Base-by-base conservation (phyloP, 495 filamentous ascomycete species). In the Penicillium salamii region DNA sequence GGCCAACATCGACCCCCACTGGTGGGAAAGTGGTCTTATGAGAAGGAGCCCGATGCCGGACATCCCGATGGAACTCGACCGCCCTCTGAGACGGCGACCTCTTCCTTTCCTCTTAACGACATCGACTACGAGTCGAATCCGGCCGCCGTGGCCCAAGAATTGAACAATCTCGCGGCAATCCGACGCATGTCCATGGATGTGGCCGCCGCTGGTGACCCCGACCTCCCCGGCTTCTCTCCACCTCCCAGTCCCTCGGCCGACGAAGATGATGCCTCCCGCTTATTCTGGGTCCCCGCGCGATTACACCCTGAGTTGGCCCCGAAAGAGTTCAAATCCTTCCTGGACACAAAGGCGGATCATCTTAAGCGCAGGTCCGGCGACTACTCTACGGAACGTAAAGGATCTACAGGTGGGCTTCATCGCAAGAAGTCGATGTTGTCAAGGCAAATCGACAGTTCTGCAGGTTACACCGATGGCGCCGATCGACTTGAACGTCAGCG, bases 161-260 rank as follows among this genome's bases (percentile, higher is more conserved):
- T 97, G 37, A 95, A 86, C 68, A 99, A 97, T 62, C 70, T 99
- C 42, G 91, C 96, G 59, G 93, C 95, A 11, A 81, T 99, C 49
- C 84, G 93, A 52, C 86, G 93, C 48, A 92, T 99, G 89, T 97
- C 93, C 13, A 97, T 99, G 95, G 91, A 97, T 68, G 93, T 95
- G 12, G 87, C 88, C 45, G 88, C 86, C 33, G 82, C 86, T n/a
- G 84, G 81, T 46, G 93, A 99, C 65, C 93, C 93, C 4, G 93
- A 99, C 66, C 76, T 99, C 44, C 90, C 95, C 26, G 85, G 86
- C 11, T 96, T 93, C 69, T 81, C 89, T 3, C 76, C 83, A 50
- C 83, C 91, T 6, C 89, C 91, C 7, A 84, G 83, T 6, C 83
- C 84, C 26, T 71, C 72, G 5, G 80, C 82, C 39, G 87, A 90